Evolutionary conservation across 2,329 filamentous ascomycete species (phyloP).

Genomic region (Trichoderma cornu-damae): DNA sequence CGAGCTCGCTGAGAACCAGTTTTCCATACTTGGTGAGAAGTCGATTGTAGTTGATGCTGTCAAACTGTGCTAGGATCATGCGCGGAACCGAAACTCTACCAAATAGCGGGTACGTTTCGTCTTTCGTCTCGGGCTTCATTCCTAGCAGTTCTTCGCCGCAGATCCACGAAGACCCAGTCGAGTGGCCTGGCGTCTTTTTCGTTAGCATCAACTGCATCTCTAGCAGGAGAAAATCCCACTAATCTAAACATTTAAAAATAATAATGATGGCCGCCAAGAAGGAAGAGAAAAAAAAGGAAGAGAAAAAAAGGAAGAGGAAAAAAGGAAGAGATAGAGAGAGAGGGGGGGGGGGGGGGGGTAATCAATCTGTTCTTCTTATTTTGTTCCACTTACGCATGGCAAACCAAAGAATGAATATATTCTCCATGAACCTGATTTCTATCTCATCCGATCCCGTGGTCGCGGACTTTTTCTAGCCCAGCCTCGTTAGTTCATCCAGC

Average conservation of each 20-base stretch:
- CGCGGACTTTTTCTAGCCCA: not conserved
- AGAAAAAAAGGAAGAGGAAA: too few species aligned
- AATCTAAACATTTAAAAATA: too few species aligned
- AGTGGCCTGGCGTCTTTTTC: slow-evolving; percentile 36
- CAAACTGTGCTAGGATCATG: slow-evolving; percentile 44
- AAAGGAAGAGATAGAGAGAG: too few species aligned
- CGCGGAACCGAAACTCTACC: slow-evolving; percentile 39
- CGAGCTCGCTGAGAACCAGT: slow-evolving; percentile 33
- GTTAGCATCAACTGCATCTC: not conserved
- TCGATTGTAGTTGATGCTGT: slow-evolving; percentile 37
- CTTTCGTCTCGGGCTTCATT: slow-evolving; percentile 33
- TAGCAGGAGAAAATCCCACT: not conserved
- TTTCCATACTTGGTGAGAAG: slow-evolving; percentile 34
- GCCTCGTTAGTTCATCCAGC: not conserved
- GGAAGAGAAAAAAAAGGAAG: too few species aligned
- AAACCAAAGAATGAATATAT: slow-evolving; percentile 44
- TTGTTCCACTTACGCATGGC: slow-evolving; percentile 40
- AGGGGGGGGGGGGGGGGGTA: too few species aligned
- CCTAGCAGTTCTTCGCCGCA: slow-evolving; percentile 38
- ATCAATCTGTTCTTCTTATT: too few species aligned
- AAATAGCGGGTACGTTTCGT: slow-evolving; percentile 36
- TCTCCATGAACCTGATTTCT: slow-evolving; percentile 34
- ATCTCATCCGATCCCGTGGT: slow-evolving; percentile 25
- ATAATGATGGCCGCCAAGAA: too few species aligned
- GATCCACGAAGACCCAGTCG: slow-evolving; percentile 41